These are phyloP conservation scores for Halenospora varia DNA, from an alignment of 495 filamentous ascomycete genomes.

Conservation along the genomic window DNA sequence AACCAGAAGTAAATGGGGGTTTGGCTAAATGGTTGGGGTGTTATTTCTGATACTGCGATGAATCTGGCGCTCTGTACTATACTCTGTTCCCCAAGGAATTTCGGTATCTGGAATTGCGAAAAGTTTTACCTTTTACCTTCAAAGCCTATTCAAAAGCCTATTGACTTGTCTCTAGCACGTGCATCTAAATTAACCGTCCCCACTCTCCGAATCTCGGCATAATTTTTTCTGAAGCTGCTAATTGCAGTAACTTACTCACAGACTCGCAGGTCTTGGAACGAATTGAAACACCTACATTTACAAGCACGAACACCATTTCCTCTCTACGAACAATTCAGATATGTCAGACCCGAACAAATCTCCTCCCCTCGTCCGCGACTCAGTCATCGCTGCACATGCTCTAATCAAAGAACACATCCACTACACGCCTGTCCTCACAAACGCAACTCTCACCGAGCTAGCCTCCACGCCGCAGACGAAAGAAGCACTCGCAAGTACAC, in stretches of 20 bases:
- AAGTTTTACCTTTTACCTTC: constrained; percentile 17
- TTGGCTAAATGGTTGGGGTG: not conserved
- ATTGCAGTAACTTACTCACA: not conserved
- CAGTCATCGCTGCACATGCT: constrained; percentile 63
- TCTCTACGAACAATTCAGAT: not conserved
- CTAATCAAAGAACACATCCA: constrained; percentile 76
- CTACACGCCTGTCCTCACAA: constrained; percentile 78
- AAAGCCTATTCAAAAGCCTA: not conserved
- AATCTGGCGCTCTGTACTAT: constrained; percentile 24
- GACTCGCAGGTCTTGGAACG: too few relatives aligned
- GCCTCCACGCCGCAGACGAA: constrained; percentile 65
- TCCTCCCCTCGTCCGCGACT: constrained; percentile 62
- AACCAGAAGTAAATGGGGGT: constrained; percentile 67
- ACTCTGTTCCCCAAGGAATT: constrained; percentile 19
- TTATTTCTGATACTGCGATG: constrained; percentile 12
- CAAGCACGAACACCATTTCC: not conserved
- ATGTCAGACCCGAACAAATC: constrained; percentile 48
- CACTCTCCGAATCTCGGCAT: not conserved
- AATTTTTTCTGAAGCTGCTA: not conserved
- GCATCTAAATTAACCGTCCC: not conserved
- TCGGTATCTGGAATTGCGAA: constrained; percentile 25
- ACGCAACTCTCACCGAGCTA: constrained; percentile 62
- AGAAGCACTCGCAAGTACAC: constrained; percentile 47
- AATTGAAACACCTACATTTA: not conserved
- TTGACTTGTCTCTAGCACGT: not conserved